These are phyloP conservation scores for Neonectria coccinea DNA, from an alignment of 2,329 filamentous ascomycete genomes.

Conservation along the genomic window DNA sequence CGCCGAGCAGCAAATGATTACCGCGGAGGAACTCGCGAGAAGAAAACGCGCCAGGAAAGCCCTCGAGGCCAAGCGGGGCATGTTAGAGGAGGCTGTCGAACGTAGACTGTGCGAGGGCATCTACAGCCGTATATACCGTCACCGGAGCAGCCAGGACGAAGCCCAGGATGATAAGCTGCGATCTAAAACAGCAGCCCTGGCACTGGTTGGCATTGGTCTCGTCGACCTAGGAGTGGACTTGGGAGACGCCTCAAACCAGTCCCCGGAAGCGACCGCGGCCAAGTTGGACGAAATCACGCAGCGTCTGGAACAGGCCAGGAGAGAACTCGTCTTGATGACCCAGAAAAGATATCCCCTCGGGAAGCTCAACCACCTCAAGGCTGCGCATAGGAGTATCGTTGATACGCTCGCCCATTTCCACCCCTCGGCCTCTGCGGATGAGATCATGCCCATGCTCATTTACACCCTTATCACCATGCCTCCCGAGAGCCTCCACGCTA, in stretches of 20 bases:
- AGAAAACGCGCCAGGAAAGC: constrained; percentile 81
- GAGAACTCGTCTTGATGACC: constrained; percentile 82
- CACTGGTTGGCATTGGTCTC: constrained; percentile 90
- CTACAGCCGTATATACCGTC: constrained; percentile 90
- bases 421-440: constrained; percentile 90
- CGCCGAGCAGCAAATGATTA: constrained; percentile 85
- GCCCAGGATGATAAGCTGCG: constrained; percentile 93
- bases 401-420: constrained; percentile 80
- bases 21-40: constrained; percentile 83
- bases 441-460: constrained; percentile 96
- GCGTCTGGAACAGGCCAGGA: constrained; percentile 76
- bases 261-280: constrained; percentile 68
- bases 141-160: constrained; percentile 92
- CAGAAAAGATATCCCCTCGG: constrained; percentile 88
- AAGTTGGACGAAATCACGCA: constrained; percentile 76
- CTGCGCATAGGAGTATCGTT: constrained; percentile 93
- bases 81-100: constrained; percentile 92
- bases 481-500: constrained; percentile 85
- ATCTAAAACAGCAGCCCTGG: constrained; percentile 90
- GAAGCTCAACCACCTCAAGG: constrained; percentile 89
- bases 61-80: constrained; percentile 79
- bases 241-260: constrained; percentile 66
- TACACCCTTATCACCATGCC: constrained; percentile 94
- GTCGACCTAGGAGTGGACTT: constrained; percentile 86
- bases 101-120: constrained; percentile 85